phyloP scores from a whole-genome alignment of 2,329 filamentous ascomycete genomes.

The Cladosporium velox region DNA sequence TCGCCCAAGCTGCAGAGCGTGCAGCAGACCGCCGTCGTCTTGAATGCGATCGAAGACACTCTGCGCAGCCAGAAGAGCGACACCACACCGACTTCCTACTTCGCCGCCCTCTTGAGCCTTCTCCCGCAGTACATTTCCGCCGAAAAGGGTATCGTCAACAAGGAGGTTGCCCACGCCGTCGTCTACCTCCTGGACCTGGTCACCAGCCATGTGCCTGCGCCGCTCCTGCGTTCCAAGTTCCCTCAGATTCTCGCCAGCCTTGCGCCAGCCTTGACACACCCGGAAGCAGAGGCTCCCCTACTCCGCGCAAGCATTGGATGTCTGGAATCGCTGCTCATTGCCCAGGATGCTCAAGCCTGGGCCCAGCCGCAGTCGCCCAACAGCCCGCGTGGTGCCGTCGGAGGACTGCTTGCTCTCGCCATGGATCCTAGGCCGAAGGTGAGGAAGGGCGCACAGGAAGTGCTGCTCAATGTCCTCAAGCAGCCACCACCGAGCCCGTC shows the following conservation, averaged over 20 bases:
- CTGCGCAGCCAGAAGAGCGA: slow-evolving; percentile 84
- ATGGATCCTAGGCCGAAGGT: slow-evolving; percentile 91
- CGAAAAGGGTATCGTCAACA: slow-evolving; percentile 67
- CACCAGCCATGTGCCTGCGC: slow-evolving; percentile 78
- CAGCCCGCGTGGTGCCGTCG: slow-evolving; percentile 82
- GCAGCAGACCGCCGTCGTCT: slow-evolving; percentile 83
- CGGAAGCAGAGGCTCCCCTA: slow-evolving; percentile 83
- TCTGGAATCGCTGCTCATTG: slow-evolving; percentile 84
- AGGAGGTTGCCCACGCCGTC: slow-evolving; percentile 79
- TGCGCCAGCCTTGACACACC: slow-evolving; percentile 76
- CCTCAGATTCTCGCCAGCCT: slow-evolving; percentile 86
- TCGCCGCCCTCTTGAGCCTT: slow-evolving; percentile 88
- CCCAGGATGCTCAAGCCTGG: slow-evolving; percentile 87
- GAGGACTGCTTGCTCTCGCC: slow-evolving; percentile 79
- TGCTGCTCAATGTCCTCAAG: slow-evolving; percentile 77
- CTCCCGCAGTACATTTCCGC: slow-evolving; percentile 73
- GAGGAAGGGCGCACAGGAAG: slow-evolving; percentile 88
- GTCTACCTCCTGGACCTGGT: slow-evolving; percentile 95
- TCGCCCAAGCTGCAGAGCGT: slow-evolving; percentile 92
- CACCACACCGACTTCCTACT: slow-evolving; percentile 85
- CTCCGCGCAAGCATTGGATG: slow-evolving; percentile 87
- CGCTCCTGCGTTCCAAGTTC: slow-evolving; percentile 92
- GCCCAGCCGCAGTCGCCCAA: slow-evolving; percentile 79
- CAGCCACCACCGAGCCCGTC: slow-evolving; percentile 88
- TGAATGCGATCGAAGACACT: slow-evolving; percentile 89